Base-by-base conservation (phyloP, 345 rosid species). In the Linum lewisii region DNA sequence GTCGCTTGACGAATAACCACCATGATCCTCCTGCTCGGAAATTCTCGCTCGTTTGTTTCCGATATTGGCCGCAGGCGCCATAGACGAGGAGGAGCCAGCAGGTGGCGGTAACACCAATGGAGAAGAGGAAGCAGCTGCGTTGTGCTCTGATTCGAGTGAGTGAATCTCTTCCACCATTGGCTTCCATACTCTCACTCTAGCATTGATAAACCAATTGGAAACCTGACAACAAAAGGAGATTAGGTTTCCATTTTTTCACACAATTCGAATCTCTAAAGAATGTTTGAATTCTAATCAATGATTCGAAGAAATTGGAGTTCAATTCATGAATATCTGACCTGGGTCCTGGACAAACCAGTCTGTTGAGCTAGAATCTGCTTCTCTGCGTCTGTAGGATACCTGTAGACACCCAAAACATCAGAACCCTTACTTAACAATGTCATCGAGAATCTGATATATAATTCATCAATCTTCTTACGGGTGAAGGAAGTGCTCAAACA, bases 101-200 rank as follows among this genome's bases (percentile, higher is more conserved):
- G 45, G 19, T 1, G 54, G 54, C 16, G 21, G 53, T 58, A 62
- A 25, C 32, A 19, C 2, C 25, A 9, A 49, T 58, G 29, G 22
- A 54, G 15, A 26, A 65, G 45, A 10, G 58, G 36, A 16, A 54
- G 21, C 20, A 18, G 24, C 56, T 45, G 47, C 55, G 44, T 62
- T 52, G 24, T 52, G 67, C 63, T 57, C 54, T 7, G 75, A 59
- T 57, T 67, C 63, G 34, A 71, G 70, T 66, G 57, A 57, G 60
- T 71, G 62, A 10, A 71, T 64, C 58, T 71, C 75, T 62, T 71
- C 75, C 57, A 71, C 75, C 75, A 71, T 71, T 45, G 75, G 75
- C 52, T 66, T 71, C 75, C 75, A 71, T 18, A 71, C 60, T 49
- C 75, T 57, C 5, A 71, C 74, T 61, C 74, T 65, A 51, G 74